Base-by-base conservation (phyloP, 176 grass and related monocot species). In the Miscanthus lutarioriparius region DNA sequence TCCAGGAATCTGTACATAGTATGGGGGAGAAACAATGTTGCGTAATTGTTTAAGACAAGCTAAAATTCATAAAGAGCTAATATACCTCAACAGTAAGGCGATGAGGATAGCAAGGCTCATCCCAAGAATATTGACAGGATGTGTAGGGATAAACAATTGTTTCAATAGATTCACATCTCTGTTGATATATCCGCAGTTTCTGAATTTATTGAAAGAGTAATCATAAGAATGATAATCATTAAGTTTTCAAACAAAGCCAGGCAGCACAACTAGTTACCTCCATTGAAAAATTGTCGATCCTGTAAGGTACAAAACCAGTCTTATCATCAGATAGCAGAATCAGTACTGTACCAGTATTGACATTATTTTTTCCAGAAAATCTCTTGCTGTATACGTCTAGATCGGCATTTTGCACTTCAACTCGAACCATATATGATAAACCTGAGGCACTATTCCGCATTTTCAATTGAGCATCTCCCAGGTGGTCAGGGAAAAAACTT, bases 301-400 rank as follows among this genome's bases (percentile, higher is more conserved):
- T 91, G 85, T 98, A 95, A 84, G 95, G 92, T 85, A 95, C 94
- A 82, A 98, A 98, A 63, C 91, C 89, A 82, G 95, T 98, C 80
- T 91, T 95, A 38, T 98, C 95, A 93, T 98, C 92, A 83, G 96
- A 98, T 48, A 98, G 88, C 56, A 98, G 91, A 86, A 98, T 98
- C 80, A 98, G 69, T 85, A 93, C 85, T 30, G 93, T 95, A 74
- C 89, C 85, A 59, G 91, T 90, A 81, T 85, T 93, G 76, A 90
- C 77, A 92, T 91, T 93, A 28, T 90, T 86, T 83, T 83, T 90
- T 67, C 88, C 86, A 38, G 85, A 77, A 70, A 79, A n/a, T 80
- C 90, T 88, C 61, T 91, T 83, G 83, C 45, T 85, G 68, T 74
- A 64, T 64, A 88, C 62, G 47, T 83, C 79, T 67, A 98, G 75